Conservation (phyloP, 768 basidiomycete genomes). For the Rickenella mellea region DNA sequence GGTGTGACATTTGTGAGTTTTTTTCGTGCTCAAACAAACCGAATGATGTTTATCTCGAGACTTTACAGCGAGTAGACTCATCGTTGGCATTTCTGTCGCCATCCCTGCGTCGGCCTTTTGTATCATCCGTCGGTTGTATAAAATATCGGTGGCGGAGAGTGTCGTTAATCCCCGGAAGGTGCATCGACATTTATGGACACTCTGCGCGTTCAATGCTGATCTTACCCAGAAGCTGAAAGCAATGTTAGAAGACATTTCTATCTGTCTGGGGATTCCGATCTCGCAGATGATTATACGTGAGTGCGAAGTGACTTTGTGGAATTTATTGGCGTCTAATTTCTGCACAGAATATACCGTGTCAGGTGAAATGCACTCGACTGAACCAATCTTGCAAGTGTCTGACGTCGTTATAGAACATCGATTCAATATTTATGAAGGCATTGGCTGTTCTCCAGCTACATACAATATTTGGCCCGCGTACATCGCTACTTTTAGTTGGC, state of each 20-base stretch:
- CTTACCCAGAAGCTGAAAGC: slow-evolving; percentile 18
- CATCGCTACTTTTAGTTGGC: slow-evolving; percentile 14
- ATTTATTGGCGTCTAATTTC: no score
- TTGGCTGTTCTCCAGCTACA: slow-evolving; percentile 21
- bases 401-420: slow-evolving; percentile 23
- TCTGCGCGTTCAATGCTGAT: no score
- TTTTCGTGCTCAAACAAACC: no score
- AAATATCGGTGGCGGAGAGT: slow-evolving; percentile 4
- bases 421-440: slow-evolving; percentile 21
- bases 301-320: no score
- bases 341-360: no score
- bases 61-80: not conserved
- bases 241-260: slow-evolving; percentile 16
- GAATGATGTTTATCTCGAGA: no score
- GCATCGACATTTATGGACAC: no score
- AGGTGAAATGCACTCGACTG: no score
- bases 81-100: slow-evolving; percentile 3
- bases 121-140: slow-evolving; percentile 11
- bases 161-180: slow-evolving; percentile 19
- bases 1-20: slow-evolving; percentile 21
- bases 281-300: slow-evolving; percentile 20
- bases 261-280: slow-evolving; percentile 23
- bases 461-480: slow-evolving; percentile 18
- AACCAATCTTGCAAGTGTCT: slow-evolving; percentile 7
- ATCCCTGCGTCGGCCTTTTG: slow-evolving; percentile 9